These are phyloP conservation scores for Monosporascus sp. DNA, from an alignment of 2,329 filamentous ascomycete species.

Conservation along the genomic window DNA sequence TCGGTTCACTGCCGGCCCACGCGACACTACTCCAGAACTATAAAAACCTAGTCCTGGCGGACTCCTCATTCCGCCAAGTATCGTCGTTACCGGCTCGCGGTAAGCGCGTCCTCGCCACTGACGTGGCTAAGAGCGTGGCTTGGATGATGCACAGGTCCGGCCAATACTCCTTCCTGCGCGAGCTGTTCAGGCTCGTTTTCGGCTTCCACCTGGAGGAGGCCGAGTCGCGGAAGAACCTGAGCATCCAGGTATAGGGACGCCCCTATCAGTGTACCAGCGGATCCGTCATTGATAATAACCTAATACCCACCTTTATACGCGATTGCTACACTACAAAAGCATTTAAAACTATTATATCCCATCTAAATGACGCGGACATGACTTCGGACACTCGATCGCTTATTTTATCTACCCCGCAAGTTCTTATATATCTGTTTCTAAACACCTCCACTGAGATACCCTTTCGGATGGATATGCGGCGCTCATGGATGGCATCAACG, in stretches of 20 bases:
- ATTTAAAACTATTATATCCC: no score
- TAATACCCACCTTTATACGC: no score
- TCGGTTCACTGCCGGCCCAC: constrained; percentile 68
- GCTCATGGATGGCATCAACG: no score
- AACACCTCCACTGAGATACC: no score
- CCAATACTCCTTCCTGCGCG: constrained; percentile 73
- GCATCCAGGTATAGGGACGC: constrained; percentile 46
- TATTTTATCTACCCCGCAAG: no score
- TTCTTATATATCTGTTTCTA: no score
- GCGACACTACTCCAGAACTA: constrained; percentile 69
- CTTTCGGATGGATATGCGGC: no score
- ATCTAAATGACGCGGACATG: no score
- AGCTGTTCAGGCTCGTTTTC: constrained; percentile 80
- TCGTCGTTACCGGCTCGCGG: constrained; percentile 50
- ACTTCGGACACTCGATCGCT: no score
- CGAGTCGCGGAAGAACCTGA: constrained; percentile 58
- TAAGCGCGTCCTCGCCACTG: constrained; percentile 60
- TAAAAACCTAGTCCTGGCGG: constrained; percentile 70
- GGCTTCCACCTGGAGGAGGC: constrained; percentile 78
- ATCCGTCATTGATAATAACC: not conserved
- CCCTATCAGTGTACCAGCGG: not conserved
- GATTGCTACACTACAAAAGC: no score
- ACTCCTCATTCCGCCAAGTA: constrained; percentile 58
- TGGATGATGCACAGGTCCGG: constrained; percentile 65
- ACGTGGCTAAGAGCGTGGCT: constrained; percentile 73